These are phyloP conservation scores for Piromyces finnis DNA, from an alignment of 192 early-diverging fungal species.

Conservation along the genomic window DNA sequence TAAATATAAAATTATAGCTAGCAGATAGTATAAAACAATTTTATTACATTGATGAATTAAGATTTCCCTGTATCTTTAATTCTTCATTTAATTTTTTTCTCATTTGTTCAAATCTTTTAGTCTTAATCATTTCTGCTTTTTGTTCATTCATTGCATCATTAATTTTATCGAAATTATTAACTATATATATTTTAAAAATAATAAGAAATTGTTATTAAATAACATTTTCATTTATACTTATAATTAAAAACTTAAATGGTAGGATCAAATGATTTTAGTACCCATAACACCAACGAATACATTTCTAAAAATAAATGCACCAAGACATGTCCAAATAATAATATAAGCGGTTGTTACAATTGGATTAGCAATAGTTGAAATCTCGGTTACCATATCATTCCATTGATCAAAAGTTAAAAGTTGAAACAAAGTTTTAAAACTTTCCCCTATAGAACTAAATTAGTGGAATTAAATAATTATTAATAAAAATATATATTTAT, in stretches of 20 bases:
- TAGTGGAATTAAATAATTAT: neutral
- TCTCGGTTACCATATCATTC: constrained; percentile 10
- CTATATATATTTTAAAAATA: neutral
- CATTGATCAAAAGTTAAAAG: constrained; percentile 24
- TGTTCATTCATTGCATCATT: constrained; percentile 14
- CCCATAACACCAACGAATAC: constrained; percentile 27
- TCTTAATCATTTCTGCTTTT: constrained; percentile 4
- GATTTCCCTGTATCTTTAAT: constrained; percentile 14
- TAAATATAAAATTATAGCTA: no score
- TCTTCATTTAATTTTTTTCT: constrained; percentile 15
- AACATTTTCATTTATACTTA: no score
- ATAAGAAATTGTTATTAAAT: no score
- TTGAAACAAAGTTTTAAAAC: constrained; percentile 18
- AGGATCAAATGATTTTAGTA: neutral
- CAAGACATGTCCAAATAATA: constrained; percentile 19
- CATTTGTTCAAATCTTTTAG: constrained; percentile 14
- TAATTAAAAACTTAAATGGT: no score
- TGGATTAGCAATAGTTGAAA: constrained; percentile 5
- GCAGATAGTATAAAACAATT: no score
- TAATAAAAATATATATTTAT: neutral
- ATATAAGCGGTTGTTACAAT: constrained; percentile 11
- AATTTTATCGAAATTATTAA: constrained; percentile 23
- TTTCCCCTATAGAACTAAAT: constrained; percentile 9
- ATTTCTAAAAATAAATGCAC: constrained; percentile 25
- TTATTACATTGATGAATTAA: constrained; percentile 3